Evolutionary conservation across 768 basidiomycete genomes (phyloP).

Genomic region (Tulasnella sp.): DNA sequence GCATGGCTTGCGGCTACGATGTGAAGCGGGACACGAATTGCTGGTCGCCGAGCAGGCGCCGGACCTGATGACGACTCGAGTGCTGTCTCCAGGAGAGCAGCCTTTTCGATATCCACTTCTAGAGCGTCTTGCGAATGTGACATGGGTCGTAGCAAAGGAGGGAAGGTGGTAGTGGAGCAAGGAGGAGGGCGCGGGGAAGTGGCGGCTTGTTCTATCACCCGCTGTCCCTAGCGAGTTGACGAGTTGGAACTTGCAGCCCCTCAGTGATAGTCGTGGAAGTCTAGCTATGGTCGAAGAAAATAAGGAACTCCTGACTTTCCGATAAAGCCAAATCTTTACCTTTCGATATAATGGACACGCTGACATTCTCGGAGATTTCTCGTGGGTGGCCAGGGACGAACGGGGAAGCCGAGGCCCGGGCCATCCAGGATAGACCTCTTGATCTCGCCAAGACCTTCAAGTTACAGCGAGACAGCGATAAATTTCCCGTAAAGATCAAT

Average conservation of each 20-base stretch:
- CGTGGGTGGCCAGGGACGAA: not conserved
- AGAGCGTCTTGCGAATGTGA: not conserved
- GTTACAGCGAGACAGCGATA: not conserved
- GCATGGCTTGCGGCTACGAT: not conserved
- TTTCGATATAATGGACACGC: not conserved
- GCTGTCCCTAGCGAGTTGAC: not conserved
- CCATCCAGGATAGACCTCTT: not conserved
- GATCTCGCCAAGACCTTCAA: not conserved
- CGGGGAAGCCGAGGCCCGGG: not conserved
- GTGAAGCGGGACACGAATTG: not conserved
- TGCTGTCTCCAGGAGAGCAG: not conserved
- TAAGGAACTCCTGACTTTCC: not conserved
- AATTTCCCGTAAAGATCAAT: not conserved
- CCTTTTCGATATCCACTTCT: not conserved
- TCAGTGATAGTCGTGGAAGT: not conserved
- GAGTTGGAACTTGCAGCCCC: not conserved
- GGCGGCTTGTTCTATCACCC: not conserved
- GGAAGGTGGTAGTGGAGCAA: not conserved
- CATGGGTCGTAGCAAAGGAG: not conserved
- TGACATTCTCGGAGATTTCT: not conserved
- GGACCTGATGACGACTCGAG: not conserved
- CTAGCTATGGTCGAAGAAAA: not conserved
- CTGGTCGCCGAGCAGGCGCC: not conserved
- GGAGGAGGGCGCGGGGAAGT: not conserved
- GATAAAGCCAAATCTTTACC: not conserved